Evolutionary conservation across 345 rosid species (phyloP), one percentile per base, ranked within the genome.

Genomic region (Eucalyptus pumila): DNA sequence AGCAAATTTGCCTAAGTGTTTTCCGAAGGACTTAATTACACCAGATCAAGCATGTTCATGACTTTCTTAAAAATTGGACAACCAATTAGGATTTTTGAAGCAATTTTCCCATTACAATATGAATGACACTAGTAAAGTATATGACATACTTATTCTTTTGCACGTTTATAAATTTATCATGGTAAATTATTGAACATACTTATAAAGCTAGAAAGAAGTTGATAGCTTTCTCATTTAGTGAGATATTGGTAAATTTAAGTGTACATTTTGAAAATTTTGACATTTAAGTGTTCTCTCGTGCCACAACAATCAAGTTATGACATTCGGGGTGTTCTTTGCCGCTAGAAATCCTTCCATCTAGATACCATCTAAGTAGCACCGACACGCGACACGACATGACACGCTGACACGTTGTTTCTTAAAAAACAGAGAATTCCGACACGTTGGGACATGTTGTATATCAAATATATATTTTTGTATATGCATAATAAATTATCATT

Each of bases 261-360:
- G 4, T 51, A 51, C 9, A 4, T 17, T 51, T 17, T 51, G 2
- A 51, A 51, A 17, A 51, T 17, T 3, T 51, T 51, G 23, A 51
- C 9, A 17, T 17, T 51, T 51, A 51, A 7, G 56, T 51, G 2
- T 7, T 1, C 9, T 51, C 3, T 0, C 4, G 8, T 3, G 9
- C 23, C 56, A 51, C 56, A 17, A 51, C 1, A 0, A 1, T 51
- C 23, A 51, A 51, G 23, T 51, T 51, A 51, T 51, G 23, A 1
- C 23, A 51, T 51, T 51, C 0, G 4, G 4, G 23, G 4, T 51
- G 4, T 51, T 0, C 9, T 51, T 51, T 51, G 23, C 23, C 2
- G 2, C 12, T 21, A 21, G 83, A 72, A 72, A 72, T 37, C 45
- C 47, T 19, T 19, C 83, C 47, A 37, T 72, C 9, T 11, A 19